Percentiles rank a stretch among this genome's conserved stretches.
These are phyloP conservation scores for Mycena belliarum DNA, from an alignment of 768 basidiomycete genomes.

Conservation along the genomic window DNA sequence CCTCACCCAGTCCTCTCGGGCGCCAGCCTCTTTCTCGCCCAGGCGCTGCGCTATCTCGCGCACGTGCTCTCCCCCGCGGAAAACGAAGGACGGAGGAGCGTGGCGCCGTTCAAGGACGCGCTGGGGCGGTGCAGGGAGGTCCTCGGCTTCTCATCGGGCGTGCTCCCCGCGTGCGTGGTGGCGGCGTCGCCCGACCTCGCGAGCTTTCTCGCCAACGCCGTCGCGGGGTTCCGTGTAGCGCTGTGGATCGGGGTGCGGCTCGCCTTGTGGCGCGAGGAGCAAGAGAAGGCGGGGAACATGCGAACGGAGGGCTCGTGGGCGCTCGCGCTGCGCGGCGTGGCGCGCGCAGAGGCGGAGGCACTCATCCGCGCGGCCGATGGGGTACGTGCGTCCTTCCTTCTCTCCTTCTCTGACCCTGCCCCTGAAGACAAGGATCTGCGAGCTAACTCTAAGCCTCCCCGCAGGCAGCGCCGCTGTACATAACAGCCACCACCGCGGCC, in stretches of 20 bases:
- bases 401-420: neutral
- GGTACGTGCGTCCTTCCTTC: neutral
- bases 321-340: slow-evolving; percentile 38
- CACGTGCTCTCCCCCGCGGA: too few relatives aligned
- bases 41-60: slow-evolving; percentile 52
- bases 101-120: too few relatives aligned
- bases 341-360: slow-evolving; percentile 24
- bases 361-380: slow-evolving; percentile 5
- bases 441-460: too few relatives aligned
- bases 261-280: slow-evolving; percentile 31
- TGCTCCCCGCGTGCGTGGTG: slow-evolving; percentile 45
- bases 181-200: slow-evolving; percentile 35
- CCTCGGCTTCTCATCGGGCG: slow-evolving; percentile 48
- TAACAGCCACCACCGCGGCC: neutral
- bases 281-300: too few relatives aligned
- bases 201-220: slow-evolving; percentile 36
- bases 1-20: slow-evolving; percentile 54
- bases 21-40: slow-evolving; percentile 49
- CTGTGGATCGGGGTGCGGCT: slow-evolving; percentile 46
- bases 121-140: slow-evolving; percentile 10
- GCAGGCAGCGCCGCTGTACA: neutral
- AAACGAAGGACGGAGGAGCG: too few relatives aligned
- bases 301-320: slow-evolving; percentile 40
- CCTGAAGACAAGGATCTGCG: neutral
- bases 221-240: slow-evolving; percentile 40